Conservation (phyloP, 768 basidiomycete species). For the Auriscalpium microsporum region DNA sequence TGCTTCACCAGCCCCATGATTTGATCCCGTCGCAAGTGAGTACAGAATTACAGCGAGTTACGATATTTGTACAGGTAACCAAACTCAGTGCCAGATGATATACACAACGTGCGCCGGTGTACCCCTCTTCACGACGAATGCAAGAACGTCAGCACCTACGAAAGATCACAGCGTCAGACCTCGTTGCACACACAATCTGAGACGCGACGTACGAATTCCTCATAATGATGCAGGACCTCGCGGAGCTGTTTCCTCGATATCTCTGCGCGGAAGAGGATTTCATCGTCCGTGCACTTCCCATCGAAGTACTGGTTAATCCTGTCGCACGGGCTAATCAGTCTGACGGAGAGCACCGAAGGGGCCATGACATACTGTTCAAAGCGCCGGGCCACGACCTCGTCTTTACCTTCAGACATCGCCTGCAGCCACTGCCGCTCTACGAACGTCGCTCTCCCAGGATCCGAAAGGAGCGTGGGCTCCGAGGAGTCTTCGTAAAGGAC, state of each 20-base stretch:
- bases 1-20: too few species aligned
- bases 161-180: background rate
- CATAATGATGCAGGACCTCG: constrained; percentile 76
- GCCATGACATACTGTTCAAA: constrained; percentile 62
- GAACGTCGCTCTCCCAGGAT: constrained; percentile 75
- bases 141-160: constrained; percentile 37
- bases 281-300: constrained; percentile 85
- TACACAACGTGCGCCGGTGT: background rate
- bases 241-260: constrained; percentile 79
- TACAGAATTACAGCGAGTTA: too few species aligned
- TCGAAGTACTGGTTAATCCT: constrained; percentile 94
- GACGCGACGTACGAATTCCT: constrained; percentile 66
- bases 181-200: too few species aligned
- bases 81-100: background rate
- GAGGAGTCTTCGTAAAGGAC: constrained; percentile 39
- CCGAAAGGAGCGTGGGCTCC: constrained; percentile 62
- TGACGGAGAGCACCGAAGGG: background rate
- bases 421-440: constrained; percentile 76
- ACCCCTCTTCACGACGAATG: constrained; percentile 27
- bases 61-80: too few species aligned
- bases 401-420: constrained; percentile 86
- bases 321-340: background rate
- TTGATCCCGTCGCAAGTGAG: too few species aligned
- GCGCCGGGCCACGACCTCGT: constrained; percentile 53
- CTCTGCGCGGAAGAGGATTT: constrained; percentile 84